Conservation (phyloP, 108 stramenopile genomes). For the Nitzschia sp. region DNA sequence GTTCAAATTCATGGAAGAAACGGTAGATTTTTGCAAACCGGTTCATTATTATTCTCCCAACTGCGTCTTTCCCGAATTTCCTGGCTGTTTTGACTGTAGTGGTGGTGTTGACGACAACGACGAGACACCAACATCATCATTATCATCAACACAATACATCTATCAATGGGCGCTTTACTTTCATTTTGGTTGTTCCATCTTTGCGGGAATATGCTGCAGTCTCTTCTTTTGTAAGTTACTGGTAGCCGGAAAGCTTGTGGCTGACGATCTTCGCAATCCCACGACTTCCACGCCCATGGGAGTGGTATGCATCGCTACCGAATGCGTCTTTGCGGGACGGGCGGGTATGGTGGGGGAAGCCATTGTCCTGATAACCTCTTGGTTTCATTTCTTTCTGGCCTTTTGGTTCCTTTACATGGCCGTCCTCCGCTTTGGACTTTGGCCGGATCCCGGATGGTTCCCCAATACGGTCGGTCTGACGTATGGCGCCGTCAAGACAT, state of each 20-base stretch:
- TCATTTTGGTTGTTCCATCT: constrained; percentile 43
- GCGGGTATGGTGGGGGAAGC: constrained; percentile 48
- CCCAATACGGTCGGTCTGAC: constrained; percentile 63
- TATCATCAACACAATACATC: neutral
- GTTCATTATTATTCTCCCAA: constrained; percentile 9
- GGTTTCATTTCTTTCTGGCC: constrained; percentile 43
- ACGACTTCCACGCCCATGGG: constrained; percentile 63
- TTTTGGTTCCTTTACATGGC: constrained; percentile 66
- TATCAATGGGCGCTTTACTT: constrained; percentile 23
- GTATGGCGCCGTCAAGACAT: constrained; percentile 59
- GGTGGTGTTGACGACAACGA: too few relatives aligned
- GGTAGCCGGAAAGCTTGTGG: constrained; percentile 43
- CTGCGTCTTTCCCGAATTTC: constrained; percentile 39
- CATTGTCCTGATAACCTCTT: constrained; percentile 42
- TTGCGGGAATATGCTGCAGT: constrained; percentile 42
- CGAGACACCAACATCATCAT: too few relatives aligned
- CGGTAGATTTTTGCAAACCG: constrained; percentile 29
- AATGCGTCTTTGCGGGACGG: constrained; percentile 48
- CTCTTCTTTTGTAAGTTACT: constrained; percentile 44
- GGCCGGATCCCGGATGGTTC: constrained; percentile 66
- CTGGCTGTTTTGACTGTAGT: constrained; percentile 61
- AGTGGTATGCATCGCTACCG: constrained; percentile 60
- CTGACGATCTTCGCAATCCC: constrained; percentile 60
- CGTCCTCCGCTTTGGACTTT: constrained; percentile 39
- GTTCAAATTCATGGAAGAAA: constrained; percentile 59